Evolutionary conservation across 2,329 filamentous ascomycete genomes (phyloP), one percentile per base, ranked within the genome.

Genomic region (Graphiopsis chlorocephala): DNA sequence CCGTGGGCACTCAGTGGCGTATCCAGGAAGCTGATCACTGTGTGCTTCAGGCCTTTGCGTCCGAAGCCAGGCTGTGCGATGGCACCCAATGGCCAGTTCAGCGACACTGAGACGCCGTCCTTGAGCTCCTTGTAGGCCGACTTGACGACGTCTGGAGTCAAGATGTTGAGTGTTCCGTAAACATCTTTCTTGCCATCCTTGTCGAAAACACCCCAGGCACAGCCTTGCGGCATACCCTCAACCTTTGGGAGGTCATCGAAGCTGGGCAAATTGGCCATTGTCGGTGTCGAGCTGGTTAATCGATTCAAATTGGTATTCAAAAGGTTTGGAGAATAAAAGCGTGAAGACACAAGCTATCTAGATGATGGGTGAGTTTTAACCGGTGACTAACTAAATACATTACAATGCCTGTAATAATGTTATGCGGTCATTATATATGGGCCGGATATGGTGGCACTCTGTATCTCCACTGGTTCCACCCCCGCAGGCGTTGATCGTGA

Each of bases 131-230:
- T 70, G 29, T 77, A 76, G 5, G 80, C 81, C 23, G 72, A 72
- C 56, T 76, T 73, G 26, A 83, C 76, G 1, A 80, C 76, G 4
- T 79, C 77, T 0, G 77, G 75, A 0, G 80, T 82, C 23, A 83
- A 72, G 4, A 80, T 73, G 66, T 84, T 83, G 29, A 83, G 69
- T 0, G 76, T 79, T 1, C 81, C 81, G 47, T 76, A 74, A 11
- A 78, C 66, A 68, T 83, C 80, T 52, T 79, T 78, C 48, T 77
- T 70, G 38, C 78, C 80, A 58, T 79, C 75, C 56, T 79, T 77
- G 61, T 81, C 81, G 63, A 78, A 79, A 4, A 82, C 60, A 4
- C 81, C 79, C 81, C 81, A 83, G 33, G 65, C 72, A 61, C 70
- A 72, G 65, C 74, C 79, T 67, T 77, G 73, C 1, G 80, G 80